Base-by-base conservation (phyloP, 257 asterid species). In the Fraxinus quadrangulata region DNA sequence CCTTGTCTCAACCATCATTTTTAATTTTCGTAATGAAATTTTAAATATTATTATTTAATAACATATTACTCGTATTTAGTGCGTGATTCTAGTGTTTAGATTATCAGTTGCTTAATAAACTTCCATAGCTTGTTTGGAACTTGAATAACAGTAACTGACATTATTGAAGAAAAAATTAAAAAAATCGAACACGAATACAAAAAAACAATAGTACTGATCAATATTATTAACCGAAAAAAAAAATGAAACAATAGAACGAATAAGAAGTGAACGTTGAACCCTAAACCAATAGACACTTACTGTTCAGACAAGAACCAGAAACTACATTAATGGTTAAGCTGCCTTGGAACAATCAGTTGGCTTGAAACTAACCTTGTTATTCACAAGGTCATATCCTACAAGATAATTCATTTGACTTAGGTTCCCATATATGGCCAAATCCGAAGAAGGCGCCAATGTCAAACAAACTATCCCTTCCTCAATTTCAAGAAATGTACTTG, bases 381-480 rank as follows among this genome's bases (percentile, higher is more conserved):
- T 75, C 34, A 54, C 84, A 6, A 92, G 70, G 86, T 92, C 96
- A 83, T 86, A 92, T n/a, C 88, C 93, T 3, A 92, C 37, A 1
- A 49, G 81, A 40, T 69, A 87, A 61, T 90, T 78, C 75, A 74
- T 59, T 71, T 90, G 91, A 6, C 86, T 78, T 80, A 90, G 39
- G 73, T 90, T 89, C 24, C 96, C 93, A 1, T 70, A 86, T 11
- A 89, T 83, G 0, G 89, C 85, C 36, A 83, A 2, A 65, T 39
- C 74, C 1, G 78, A 45, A 0, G 81, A 24, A 0, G 92, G 84
- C 59, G 82, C 24, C 3, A 89, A 0, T 0, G 89, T 77, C 74
- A 89, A 73, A 63, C 97, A 92, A 61, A 51, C 72, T 13, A 83
- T 0, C 19, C 85, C 90, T 23, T 67, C 1, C 40, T 77, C 47